These are phyloP conservation scores for Hypoxylon subgilvum DNA, from an alignment of 495 filamentous ascomycete species.

Conservation along the genomic window DNA sequence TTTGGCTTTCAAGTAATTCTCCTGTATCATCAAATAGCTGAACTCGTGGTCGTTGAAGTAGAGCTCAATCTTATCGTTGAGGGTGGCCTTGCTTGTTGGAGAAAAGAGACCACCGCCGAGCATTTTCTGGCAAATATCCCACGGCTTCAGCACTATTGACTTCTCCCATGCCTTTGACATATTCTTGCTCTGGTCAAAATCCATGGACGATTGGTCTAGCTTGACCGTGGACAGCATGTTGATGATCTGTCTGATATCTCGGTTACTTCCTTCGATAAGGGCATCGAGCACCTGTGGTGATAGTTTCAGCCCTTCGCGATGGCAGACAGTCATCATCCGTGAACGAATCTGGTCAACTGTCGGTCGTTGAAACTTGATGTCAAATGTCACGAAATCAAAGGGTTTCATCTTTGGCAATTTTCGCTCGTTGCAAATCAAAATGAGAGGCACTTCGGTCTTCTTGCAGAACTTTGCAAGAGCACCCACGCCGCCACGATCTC, in stretches of 20 bases:
- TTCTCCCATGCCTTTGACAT: slow-evolving; percentile 99
- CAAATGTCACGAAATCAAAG: slow-evolving; percentile 82
- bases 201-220: slow-evolving; percentile 77
- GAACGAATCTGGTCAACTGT: slow-evolving; percentile 87
- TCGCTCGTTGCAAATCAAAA: slow-evolving; percentile 97
- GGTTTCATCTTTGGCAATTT: slow-evolving; percentile 95
- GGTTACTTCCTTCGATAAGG: slow-evolving; percentile 90
- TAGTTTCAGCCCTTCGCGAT: slow-evolving; percentile 85
- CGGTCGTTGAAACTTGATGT: slow-evolving; percentile 86
- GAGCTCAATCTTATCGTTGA: slow-evolving; percentile 97
- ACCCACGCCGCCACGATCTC: slow-evolving; percentile 94
- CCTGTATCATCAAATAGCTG: slow-evolving; percentile 94
- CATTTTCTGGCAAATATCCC: slow-evolving; percentile 95
- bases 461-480: slow-evolving; percentile 92
- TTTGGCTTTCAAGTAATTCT: slow-evolving; percentile 89
- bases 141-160: slow-evolving; percentile 91
- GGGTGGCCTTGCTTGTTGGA: slow-evolving; percentile 74
- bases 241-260: slow-evolving; percentile 96
- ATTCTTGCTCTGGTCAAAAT: slow-evolving; percentile 80
- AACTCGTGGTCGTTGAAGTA: slow-evolving; percentile 99
- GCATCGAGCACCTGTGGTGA: slow-evolving; percentile 87
- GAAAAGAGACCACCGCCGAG: slow-evolving; percentile 87
- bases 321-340: slow-evolving; percentile 91
- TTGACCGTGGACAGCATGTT: slow-evolving; percentile 98
- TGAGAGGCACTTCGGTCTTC: slow-evolving; percentile 92